Evolutionary conservation across 2,329 filamentous ascomycete species (phyloP).

Genomic region (Arachnomyces sp.): DNA sequence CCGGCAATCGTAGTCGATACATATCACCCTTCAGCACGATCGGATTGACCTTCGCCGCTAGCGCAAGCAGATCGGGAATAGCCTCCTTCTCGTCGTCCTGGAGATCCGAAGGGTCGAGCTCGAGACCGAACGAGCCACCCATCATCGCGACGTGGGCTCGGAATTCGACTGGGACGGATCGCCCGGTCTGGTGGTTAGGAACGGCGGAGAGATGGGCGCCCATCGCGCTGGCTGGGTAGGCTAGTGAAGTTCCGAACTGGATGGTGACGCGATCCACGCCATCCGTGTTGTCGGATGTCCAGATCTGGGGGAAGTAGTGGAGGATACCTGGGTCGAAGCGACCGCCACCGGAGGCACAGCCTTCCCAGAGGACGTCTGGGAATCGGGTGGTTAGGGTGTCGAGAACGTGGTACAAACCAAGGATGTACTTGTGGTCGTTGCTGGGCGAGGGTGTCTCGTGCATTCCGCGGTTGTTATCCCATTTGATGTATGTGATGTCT

Average conservation of each 20-base stretch:
- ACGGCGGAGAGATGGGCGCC: constrained; percentile 56
- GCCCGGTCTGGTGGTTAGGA: constrained; percentile 50
- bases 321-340: constrained; percentile 57
- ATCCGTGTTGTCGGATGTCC: constrained; percentile 60
- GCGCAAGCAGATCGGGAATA: constrained; percentile 47
- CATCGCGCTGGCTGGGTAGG: constrained; percentile 56
- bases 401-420: constrained; percentile 56
- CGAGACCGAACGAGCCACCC: constrained; percentile 59
- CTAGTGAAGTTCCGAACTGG: constrained; percentile 56
- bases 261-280: constrained; percentile 53
- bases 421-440: constrained; percentile 51
- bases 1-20: constrained; percentile 51
- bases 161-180: constrained; percentile 50
- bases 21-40: constrained; percentile 51
- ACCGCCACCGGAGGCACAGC: constrained; percentile 57
- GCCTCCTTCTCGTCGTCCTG: constrained; percentile 43
- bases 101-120: constrained; percentile 51
- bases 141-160: constrained; percentile 60
- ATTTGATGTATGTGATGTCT: constrained; percentile 55
- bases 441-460: constrained; percentile 50
- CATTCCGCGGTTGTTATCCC: constrained; percentile 60
- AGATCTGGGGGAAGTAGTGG: constrained; percentile 58
- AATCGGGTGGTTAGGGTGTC: constrained; percentile 51
- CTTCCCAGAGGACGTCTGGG: constrained; percentile 57
- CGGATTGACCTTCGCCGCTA: constrained; percentile 51